These are phyloP conservation scores for Trametes cingulata DNA, from an alignment of 768 basidiomycete genomes.

Conservation along the genomic window DNA sequence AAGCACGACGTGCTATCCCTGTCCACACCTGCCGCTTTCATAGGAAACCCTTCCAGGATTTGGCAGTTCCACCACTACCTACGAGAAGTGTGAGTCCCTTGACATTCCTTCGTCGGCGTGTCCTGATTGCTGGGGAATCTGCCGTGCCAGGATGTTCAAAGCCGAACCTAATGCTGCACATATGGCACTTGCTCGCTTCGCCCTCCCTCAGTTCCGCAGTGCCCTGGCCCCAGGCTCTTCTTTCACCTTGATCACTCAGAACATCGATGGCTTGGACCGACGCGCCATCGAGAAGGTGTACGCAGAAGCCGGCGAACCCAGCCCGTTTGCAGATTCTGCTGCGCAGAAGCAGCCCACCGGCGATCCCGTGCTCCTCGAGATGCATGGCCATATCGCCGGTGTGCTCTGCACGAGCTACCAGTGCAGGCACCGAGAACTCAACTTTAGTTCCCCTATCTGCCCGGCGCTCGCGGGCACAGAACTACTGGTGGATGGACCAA, in stretches of 20 bases:
- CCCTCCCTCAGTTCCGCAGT: constrained; percentile 39
- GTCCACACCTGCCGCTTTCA: constrained; percentile 53
- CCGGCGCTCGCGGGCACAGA: constrained; percentile 23
- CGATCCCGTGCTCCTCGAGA: constrained; percentile 41
- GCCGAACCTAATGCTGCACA: constrained; percentile 62
- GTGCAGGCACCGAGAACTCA: constrained; percentile 44
- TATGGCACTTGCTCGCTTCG: constrained; percentile 46
- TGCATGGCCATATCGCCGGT: constrained; percentile 61
- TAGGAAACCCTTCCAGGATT: constrained; percentile 44
- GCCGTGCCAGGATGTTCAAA: constrained; percentile 20
- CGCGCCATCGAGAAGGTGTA: constrained; percentile 35
- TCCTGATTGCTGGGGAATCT: too few relatives aligned
- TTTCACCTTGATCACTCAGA: constrained; percentile 59
- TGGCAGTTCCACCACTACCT: constrained; percentile 67
- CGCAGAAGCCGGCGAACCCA: not conserved
- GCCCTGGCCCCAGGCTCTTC: constrained; percentile 41
- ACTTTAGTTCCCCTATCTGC: constrained; percentile 28
- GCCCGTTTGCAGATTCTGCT: constrained; percentile 1
- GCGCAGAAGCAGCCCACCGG: not conserved
- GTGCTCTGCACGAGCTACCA: constrained; percentile 40
- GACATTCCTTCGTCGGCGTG: not conserved
- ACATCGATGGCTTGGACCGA: constrained; percentile 53
- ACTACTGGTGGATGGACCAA: constrained; percentile 25
- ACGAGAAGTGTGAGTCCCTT: constrained; percentile 26
- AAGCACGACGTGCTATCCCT: constrained; percentile 48